Percentiles rank a stretch among this genome's conserved stretches.
Evolutionary conservation across 2,329 filamentous ascomycete species (phyloP).

Genomic region (Aspergillus neotritici): DNA sequence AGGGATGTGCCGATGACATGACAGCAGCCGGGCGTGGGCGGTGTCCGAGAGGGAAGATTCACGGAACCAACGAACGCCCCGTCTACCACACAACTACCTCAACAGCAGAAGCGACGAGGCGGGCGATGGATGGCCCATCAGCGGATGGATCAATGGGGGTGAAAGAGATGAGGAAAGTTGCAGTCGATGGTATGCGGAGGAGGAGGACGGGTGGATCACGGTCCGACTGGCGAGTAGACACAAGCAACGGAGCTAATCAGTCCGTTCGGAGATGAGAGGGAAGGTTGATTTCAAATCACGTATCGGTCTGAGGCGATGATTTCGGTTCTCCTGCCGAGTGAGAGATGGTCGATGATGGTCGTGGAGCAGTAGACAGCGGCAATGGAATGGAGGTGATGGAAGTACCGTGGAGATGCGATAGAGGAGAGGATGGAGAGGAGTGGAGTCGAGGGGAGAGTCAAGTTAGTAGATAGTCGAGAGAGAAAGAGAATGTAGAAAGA

Average conservation of each 20-base stretch:
- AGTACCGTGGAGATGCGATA: not conserved
- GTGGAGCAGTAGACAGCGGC: not conserved
- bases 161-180: constrained; percentile 5
- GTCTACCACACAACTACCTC: constrained; percentile 35
- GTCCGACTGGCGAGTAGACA: no score
- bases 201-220: constrained; percentile 10
- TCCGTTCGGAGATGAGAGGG: no score
- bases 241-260: no score
- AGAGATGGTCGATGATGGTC: no score
- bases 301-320: no score
- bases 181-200: constrained; percentile 4
- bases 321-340: no score
- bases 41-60: constrained; percentile 13
- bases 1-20: constrained; percentile 41
- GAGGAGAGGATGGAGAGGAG: not conserved
- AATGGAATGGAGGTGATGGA: not conserved
- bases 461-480: not conserved
- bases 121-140: constrained; percentile 29
- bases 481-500: not conserved
- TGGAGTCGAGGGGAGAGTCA: not conserved
- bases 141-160: constrained; percentile 15
- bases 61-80: constrained; percentile 18
- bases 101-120: constrained; percentile 22
- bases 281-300: no score
- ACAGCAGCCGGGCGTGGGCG: constrained; percentile 27